Base-by-base conservation (phyloP, 805 yeast species). In the Kazachstania kunashirensis region DNA sequence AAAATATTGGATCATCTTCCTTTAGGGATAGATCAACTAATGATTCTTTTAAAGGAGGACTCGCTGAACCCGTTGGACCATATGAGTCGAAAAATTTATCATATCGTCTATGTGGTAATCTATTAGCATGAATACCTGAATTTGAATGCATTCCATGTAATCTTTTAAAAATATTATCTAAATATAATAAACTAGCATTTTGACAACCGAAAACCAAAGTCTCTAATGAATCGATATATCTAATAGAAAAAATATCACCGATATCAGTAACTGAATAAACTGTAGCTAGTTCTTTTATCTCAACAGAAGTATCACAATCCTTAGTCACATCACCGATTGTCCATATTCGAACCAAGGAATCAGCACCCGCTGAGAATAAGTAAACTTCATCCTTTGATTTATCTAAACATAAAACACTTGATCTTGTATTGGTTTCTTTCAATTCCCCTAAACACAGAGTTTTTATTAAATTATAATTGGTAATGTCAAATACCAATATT, bases 321-420 rank as follows among this genome's bases (percentile, higher is more conserved):
- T 36, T 30, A 6, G 33, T 31, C 11, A 43, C 36, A 15, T 42
- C 56, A 2, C 68, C 58, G 15, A 84, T 65, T 39, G 79, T 76
- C 94, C 95, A 92, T 1, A 85, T 76, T 53, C 85, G 83, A 23
- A 89, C 79, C 33, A 89, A 63, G 2, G 96, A 86, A 54, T 89
- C 97, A 7, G 92, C 77, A 2, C 95, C 89, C 2, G 92, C 96
- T 25, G 92, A 75, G 49, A 92, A 81, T 26, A 89, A 66, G 33
- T 62, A 68, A 31, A 68, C 63, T 48, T 76, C 86, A 43, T 63
- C 63, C 3, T 60, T 56, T 9, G 77, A 71, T 30, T 73, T 61
- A 17, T 75, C 62, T 41, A 89, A 54, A 49, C 92, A 79, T 25
- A 86, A 63, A 2, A 89, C 84, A n/a, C 61, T 55, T 1, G 59